Evolutionary conservation across 2,329 filamentous ascomycete genomes (phyloP).

Genomic region (Ascochyta viciae-villosae): DNA sequence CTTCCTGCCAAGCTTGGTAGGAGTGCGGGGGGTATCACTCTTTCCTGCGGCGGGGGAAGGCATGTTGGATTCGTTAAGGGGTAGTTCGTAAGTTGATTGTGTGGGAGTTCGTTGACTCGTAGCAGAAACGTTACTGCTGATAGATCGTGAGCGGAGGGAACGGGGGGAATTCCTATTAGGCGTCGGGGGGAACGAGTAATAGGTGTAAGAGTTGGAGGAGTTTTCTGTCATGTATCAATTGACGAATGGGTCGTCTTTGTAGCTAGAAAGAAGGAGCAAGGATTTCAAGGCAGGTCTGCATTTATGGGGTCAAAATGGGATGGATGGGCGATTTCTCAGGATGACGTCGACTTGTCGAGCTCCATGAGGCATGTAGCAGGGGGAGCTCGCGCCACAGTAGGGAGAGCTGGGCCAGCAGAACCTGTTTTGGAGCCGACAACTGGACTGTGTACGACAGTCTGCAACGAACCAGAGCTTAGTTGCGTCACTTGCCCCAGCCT

Average conservation of each 20-base stretch:
- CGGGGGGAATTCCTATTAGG: conserved; percentile 53
- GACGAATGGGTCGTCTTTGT: conserved; percentile 47
- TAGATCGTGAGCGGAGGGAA: conserved; percentile 48
- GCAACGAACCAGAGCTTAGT: conserved; percentile 36
- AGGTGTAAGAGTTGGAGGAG: conserved; percentile 56
- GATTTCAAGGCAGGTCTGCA: conserved; percentile 30
- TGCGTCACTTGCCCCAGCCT: conserved; percentile 46
- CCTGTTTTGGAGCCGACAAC: conserved; percentile 45
- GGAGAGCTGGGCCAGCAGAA: conserved; percentile 34
- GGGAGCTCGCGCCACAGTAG: conserved; percentile 47
- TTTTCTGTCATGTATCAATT: conserved; percentile 58
- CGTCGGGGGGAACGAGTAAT: conserved; percentile 60
- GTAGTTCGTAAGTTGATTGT: conserved; percentile 40
- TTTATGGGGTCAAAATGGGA: conserved; percentile 41
- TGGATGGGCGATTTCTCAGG: conserved; percentile 23
- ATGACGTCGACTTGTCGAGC: conserved; percentile 45
- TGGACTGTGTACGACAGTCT: conserved; percentile 36
- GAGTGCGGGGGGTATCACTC: conserved; percentile 57
- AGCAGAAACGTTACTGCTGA: conserved; percentile 46
- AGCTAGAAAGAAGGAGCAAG: conserved; percentile 24
- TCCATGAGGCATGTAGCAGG: conserved; percentile 32
- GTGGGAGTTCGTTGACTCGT: conserved; percentile 40
- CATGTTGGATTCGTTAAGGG: conserved; percentile 49
- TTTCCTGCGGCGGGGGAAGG: conserved; percentile 61
- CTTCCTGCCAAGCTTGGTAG: conserved; percentile 59